phyloP scores from a whole-genome alignment of 768 basidiomycete genomes.

The Rhodosporidiobolus odoratus region DNA sequence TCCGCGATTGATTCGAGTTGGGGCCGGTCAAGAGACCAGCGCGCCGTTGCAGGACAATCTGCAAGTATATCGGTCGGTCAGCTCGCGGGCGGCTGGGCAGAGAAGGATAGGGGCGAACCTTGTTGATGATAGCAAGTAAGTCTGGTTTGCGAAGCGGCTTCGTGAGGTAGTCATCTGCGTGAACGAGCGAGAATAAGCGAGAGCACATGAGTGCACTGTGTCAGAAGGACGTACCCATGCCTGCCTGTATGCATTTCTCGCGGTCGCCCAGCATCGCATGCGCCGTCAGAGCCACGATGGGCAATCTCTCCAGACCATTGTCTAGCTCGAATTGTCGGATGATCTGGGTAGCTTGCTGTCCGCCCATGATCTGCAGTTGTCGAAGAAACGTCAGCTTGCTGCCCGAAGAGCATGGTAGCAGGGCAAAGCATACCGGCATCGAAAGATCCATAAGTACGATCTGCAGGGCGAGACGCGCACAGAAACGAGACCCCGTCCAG shows the following conservation, averaged over 20 bases:
- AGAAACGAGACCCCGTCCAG: too few species aligned
- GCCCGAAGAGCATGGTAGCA: background rate
- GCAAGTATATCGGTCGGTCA: background rate
- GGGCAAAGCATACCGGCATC: conserved; percentile 80
- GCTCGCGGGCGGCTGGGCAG: background rate
- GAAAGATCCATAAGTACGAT: conserved; percentile 69
- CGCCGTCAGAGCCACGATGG: conserved; percentile 93
- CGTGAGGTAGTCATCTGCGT: conserved; percentile 44
- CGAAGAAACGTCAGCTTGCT: background rate
- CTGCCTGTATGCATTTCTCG: conserved; percentile 67
- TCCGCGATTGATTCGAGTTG: conserved; percentile 21
- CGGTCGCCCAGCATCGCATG: conserved; percentile 94
- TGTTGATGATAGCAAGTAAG: conserved; percentile 41
- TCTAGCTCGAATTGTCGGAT: conserved; percentile 79
- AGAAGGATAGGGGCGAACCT: background rate
- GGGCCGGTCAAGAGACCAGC: conserved; percentile 29
- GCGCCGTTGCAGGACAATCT: conserved; percentile 4
- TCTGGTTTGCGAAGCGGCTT: conserved; percentile 44
- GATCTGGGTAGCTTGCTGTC: conserved; percentile 92
- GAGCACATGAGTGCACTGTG: background rate
- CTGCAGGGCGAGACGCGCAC: background rate
- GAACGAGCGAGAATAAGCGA: background rate
- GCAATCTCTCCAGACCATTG: conserved; percentile 64
- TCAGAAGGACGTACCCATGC: conserved; percentile 52
- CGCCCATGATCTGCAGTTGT: conserved; percentile 45